Conservation (phyloP, 2,329 filamentous ascomycete species). For the Raffaelea albimanens region DNA sequence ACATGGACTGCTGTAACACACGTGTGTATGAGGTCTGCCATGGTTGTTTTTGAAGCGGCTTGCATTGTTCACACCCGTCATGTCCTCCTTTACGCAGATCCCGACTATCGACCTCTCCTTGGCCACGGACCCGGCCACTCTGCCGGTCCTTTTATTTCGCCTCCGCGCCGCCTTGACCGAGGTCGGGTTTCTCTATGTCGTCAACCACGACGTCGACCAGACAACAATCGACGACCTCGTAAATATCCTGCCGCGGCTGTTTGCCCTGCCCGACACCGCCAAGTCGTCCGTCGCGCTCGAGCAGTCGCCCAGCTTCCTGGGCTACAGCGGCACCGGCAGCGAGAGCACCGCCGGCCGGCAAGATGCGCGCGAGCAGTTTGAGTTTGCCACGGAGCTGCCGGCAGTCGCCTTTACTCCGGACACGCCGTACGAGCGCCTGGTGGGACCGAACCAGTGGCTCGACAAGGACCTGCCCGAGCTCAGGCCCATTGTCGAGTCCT, state of each 20-base stretch:
- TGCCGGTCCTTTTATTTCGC: conserved; percentile 26
- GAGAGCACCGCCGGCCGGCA: conserved; percentile 44
- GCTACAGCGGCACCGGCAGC: conserved; percentile 44
- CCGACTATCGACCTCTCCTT: conserved; percentile 40
- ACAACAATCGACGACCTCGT: conserved; percentile 27
- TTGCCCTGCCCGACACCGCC: conserved; percentile 24
- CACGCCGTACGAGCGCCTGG: conserved; percentile 30
- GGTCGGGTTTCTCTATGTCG: conserved; percentile 44
- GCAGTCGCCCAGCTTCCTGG: conserved; percentile 51
- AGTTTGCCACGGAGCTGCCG: conserved; percentile 46
- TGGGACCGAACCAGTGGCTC: conserved; percentile 31
- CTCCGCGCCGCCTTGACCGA: conserved; percentile 37
- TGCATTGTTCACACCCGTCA: too few relatives aligned
- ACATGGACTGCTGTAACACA: too few relatives aligned
- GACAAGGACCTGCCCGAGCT: conserved; percentile 12
- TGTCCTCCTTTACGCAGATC: conserved; percentile 26
- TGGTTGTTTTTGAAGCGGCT: too few relatives aligned
- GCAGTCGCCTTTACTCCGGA: conserved; percentile 19
- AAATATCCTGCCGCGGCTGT: conserved; percentile 30
- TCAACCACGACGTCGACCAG: conserved; percentile 35
- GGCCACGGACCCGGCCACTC: conserved; percentile 23
- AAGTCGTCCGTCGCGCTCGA: conserved; percentile 33
- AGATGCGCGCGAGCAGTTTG: conserved; percentile 49
- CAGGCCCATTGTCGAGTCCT: conserved; percentile 30
- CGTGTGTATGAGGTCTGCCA: too few relatives aligned